phyloP scores from a whole-genome alignment of 2,329 filamentous ascomycete genomes.

The Trichoderma sp. region DNA sequence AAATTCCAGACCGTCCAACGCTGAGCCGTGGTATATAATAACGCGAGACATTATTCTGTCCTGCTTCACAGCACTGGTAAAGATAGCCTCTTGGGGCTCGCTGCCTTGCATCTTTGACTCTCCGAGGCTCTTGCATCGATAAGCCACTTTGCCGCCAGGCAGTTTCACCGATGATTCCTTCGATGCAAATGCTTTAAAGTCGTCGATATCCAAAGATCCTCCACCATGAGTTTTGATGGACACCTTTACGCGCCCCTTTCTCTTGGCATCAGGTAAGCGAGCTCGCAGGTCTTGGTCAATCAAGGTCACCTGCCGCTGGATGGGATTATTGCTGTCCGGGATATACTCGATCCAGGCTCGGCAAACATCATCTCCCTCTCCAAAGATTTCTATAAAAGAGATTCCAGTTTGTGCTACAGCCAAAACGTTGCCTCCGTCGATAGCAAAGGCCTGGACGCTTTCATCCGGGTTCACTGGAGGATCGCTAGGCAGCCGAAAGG shows the following conservation, averaged over 20 bases:
- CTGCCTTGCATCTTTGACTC: slow-evolving; percentile 71
- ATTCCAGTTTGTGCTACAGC: slow-evolving; percentile 81
- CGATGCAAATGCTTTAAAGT: slow-evolving; percentile 70
- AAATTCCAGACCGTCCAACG: slow-evolving; percentile 88
- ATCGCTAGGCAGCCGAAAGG: slow-evolving; percentile 84
- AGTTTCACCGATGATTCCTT: slow-evolving; percentile 77
- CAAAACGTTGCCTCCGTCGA: slow-evolving; percentile 75
- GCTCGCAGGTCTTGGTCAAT: slow-evolving; percentile 75
- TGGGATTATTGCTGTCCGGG: slow-evolving; percentile 61
- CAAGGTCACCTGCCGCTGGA: slow-evolving; percentile 73
- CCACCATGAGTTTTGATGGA: slow-evolving; percentile 77
- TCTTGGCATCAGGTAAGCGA: slow-evolving; percentile 71
- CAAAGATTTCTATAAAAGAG: slow-evolving; percentile 81
- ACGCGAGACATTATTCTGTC: slow-evolving; percentile 76
- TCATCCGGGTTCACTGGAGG: slow-evolving; percentile 65
- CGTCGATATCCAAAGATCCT: slow-evolving; percentile 74
- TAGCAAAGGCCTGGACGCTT: slow-evolving; percentile 83
- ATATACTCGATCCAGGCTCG: slow-evolving; percentile 80
- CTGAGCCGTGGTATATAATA: slow-evolving; percentile 74
- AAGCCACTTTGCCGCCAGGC: slow-evolving; percentile 70
- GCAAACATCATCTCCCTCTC: slow-evolving; percentile 80
- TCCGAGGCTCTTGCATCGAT: slow-evolving; percentile 75
- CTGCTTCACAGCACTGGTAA: slow-evolving; percentile 68
- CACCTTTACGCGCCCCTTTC: slow-evolving; percentile 71
- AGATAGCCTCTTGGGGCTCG: slow-evolving; percentile 71